Base-by-base conservation (phyloP, 805 yeast species). In the Starmerella stigmatis region DNA sequence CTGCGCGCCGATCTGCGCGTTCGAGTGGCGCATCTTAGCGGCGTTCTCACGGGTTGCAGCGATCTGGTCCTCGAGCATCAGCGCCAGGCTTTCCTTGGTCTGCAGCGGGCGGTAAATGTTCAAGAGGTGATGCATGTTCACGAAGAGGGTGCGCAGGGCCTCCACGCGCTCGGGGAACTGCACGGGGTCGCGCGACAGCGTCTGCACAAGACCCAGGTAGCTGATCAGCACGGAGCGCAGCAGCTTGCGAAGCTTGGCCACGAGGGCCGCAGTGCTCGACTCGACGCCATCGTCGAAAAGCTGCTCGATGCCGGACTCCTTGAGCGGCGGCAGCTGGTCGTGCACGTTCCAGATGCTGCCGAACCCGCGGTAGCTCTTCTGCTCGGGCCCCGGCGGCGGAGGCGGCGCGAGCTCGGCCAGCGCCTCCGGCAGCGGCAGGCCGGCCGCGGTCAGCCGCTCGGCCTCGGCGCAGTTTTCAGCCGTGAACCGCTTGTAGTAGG, bases 61-160 rank as follows among this genome's bases (percentile, higher is more conserved):
- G 27, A 89, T 74, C 57, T 82, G 86, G 43, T 76, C 79, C 55
- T 74, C 77, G 59, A 85, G 64, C 44, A 81, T 67, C 69, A 85
- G 70, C 34, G 86, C 84, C 52, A 92, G 68, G 41, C 88, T 79
- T 57, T 92, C 98, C 43, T 96, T 71, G 3, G 94, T 81, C 60
- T 92, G 98, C 63, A 92, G 97, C 3, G 96, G 92, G 49, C 98
- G 70, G 63, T 92, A 92, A 43, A 88, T 86, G 61, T 92, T 92
- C 47, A 92, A 66, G 29, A 92, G 66, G 61, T 92, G 97, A 60
- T 92, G 96, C 52, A 92, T 78, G 59, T 92, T 92, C 59, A 89
- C 81, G 43, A 92, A 66, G 10, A 89, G 77, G 12, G 81, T 72
- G 51, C 94, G 75, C 30, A 92, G 75, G 52, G 85, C 77, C 52